phyloP scores from a whole-genome alignment of 148 eudicot genomes.

The Rhododendron ferrugineum region DNA sequence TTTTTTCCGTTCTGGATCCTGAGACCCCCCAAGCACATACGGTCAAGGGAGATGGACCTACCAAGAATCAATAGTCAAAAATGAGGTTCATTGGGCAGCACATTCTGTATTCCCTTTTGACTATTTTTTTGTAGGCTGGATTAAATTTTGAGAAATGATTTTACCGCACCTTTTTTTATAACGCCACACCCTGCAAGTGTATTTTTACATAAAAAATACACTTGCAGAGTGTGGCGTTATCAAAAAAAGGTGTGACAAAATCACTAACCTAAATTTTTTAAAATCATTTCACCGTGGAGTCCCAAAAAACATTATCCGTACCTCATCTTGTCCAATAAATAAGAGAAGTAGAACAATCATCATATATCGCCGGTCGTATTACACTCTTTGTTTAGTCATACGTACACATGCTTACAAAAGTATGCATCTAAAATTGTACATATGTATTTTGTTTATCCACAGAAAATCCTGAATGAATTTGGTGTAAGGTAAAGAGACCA shows the following conservation, averaged over 20 bases:
- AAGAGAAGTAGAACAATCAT: background rate
- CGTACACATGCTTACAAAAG: background rate
- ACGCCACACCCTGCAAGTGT: no score
- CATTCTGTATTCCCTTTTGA: background rate
- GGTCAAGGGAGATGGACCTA: conserved; percentile 1
- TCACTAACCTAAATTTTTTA: background rate
- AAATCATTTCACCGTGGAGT: background rate
- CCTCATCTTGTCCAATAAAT: background rate
- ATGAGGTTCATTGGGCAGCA: background rate
- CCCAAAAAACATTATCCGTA: background rate
- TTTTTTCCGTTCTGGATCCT: no score
- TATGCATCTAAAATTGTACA: no score
- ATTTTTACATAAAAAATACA: no score
- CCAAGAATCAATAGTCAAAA: background rate
- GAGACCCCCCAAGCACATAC: background rate
- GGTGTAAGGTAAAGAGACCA: background rate
- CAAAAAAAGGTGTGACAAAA: no score
- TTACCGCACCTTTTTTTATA: no score
- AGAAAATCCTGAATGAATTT: no score
- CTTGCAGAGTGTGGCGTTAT: no score
- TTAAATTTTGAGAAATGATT: no score
- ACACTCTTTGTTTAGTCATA: background rate
- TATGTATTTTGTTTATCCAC: no score
- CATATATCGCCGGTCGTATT: background rate
- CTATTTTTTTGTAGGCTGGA: background rate